A percentile compares a stretch with the other conserved stretches of the same genome.
Conservation (phyloP, 306 rosid species). For the Dicorynia guianensis region DNA sequence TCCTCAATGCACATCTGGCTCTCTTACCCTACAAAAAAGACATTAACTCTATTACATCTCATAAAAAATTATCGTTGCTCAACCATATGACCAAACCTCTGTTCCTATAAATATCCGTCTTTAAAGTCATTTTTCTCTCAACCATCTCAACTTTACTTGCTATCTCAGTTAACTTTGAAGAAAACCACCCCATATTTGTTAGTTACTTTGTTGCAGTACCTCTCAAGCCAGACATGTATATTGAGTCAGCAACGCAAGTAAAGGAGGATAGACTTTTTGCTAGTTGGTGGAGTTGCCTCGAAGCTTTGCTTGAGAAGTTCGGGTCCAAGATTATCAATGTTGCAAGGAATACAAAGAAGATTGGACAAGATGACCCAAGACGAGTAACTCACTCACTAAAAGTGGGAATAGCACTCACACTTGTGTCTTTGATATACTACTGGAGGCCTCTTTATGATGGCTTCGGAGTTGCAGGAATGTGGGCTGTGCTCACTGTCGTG, state of each 20-base stretch:
- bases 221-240: slow-evolving; percentile 44
- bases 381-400: slow-evolving; percentile 72
- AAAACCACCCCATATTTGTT: background rate
- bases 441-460: slow-evolving; percentile 61
- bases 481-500: slow-evolving; percentile 73
- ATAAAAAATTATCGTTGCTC: slow-evolving; percentile 25
- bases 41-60: slow-evolving; percentile 40
- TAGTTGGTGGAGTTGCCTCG: slow-evolving; percentile 24
- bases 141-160: slow-evolving; percentile 3
- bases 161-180: slow-evolving; percentile 18
- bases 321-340: slow-evolving; percentile 41
- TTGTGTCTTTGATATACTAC: slow-evolving; percentile 65
- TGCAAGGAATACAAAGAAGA: slow-evolving; percentile 47
- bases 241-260: slow-evolving; percentile 36
- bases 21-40: slow-evolving; percentile 38
- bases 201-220: background rate
- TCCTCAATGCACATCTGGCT: slow-evolving; percentile 38
- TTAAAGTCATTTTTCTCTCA: slow-evolving; percentile 22
- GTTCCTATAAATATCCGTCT: slow-evolving; percentile 41
- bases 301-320: slow-evolving; percentile 43
- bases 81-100: background rate
- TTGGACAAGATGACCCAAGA: slow-evolving; percentile 71
- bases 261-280: slow-evolving; percentile 19
- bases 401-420: slow-evolving; percentile 73
- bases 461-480: slow-evolving; percentile 65